These are phyloP conservation scores for Aspergillus latus DNA, from an alignment of 2,329 filamentous ascomycete genomes.

Conservation along the genomic window DNA sequence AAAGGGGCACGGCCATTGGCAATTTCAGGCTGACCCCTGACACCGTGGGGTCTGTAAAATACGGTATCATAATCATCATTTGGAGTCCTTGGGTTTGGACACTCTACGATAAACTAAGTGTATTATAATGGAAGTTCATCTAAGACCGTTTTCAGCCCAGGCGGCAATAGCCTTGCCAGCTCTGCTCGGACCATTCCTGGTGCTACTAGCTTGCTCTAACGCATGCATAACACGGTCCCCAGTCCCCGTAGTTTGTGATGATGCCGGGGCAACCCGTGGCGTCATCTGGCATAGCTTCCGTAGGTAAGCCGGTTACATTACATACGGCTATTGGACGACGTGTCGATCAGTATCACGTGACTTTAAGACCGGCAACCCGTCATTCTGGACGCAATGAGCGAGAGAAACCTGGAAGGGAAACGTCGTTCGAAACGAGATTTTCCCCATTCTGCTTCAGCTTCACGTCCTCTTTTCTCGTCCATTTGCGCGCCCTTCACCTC, in stretches of 20 bases:
- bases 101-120: background rate
- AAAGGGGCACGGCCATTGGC: conserved; percentile 4
- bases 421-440: conserved; percentile 8
- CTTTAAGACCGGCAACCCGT: background rate
- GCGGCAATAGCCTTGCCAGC: background rate
- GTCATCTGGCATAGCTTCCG: conserved; percentile 11
- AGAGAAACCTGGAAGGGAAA: background rate
- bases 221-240: background rate
- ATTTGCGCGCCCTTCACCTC: conserved; percentile 2
- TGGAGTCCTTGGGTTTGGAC: background rate
- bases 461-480: conserved; percentile 5
- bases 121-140: background rate
- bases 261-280: conserved; percentile 12
- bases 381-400: background rate
- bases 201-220: background rate
- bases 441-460: conserved; percentile 9
- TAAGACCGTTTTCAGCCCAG: background rate
- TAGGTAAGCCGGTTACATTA: conserved; percentile 11
- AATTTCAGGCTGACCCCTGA: conserved; percentile 4
- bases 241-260: background rate
- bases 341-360: background rate
- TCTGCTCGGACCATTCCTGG: conserved; percentile 1
- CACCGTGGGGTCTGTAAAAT: conserved; percentile 9
- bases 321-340: conserved; percentile 10
- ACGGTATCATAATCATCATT: conserved; percentile 8